Base-by-base conservation (phyloP, 768 basidiomycete genomes). In the Trametes sanguinea region DNA sequence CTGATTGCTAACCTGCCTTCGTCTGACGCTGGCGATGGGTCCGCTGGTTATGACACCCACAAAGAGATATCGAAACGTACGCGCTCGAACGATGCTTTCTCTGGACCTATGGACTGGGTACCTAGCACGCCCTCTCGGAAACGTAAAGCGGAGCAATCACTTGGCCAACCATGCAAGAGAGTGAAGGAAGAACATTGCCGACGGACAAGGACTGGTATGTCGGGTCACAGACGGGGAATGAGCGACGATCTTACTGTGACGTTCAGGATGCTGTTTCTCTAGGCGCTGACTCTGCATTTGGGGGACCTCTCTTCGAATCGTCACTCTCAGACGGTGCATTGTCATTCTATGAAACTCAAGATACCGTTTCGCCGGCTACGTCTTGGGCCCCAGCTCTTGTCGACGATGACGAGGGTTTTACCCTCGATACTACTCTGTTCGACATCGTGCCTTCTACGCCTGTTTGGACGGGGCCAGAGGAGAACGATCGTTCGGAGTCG, bases 1-100 rank as follows among this genome's bases (percentile, higher is more conserved):
- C 72, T 83, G 30, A 78, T 82, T 40, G 74, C 75, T 22, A 67
- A 76, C 44, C 61, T 75, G n/a, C 76, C 64, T 29, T 9, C 32
- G 3, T 8, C 37, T 17, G 45, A 37, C 1, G 39, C 32, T 44
- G 22, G 10, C 14, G 9, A 13, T 4, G 11, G 13, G 35, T 17
- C 57, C 27, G 40, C n/a, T 29, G 51, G 14, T n/a, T n/a, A 27
- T 11, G 11, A n/a, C 22, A 27, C 45, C 22, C 22, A 46, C 22
- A 11, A 22, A 22, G 22, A 22, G 22, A 1, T 22, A 22, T 22
- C 45, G 9, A 46, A 17, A 17, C 22, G 10, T 27, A 17, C 3
- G 4, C 27, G 9, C 6, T 37, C 35, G 6, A 37, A 37, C 35
- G 35, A 37, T 37, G 35, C 6, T 37, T 11, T 37, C 35, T 37